Base-by-base conservation (phyloP, 2,329 filamentous ascomycete species). In the Nothophaeocryptopus gaeumannii region DNA sequence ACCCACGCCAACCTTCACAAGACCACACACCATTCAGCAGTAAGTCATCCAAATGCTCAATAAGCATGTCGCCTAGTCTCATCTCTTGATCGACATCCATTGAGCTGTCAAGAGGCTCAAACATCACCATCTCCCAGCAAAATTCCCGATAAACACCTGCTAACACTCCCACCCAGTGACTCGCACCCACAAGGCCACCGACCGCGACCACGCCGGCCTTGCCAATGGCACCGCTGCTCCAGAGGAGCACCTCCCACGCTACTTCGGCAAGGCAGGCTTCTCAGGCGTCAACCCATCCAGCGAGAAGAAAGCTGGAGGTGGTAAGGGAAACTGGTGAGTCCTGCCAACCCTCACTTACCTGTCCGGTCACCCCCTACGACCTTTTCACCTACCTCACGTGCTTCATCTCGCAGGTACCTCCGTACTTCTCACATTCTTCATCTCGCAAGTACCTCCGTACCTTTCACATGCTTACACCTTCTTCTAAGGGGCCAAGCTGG, bases 261-360 rank as follows among this genome's bases (percentile, higher is more conserved):
- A 88, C 82, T 97, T 97, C 71, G 89, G 83, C 72, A 96, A 96
- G 77, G 75, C 82, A 53, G 92, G 92, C 60, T 85, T 86, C 67
- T 77, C 83, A 63, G 90, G 90, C 67, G 78, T 79, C 61, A 88
- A 95, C 67, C 92, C 93, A 54, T 90, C 89, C 72, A 93, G 95
- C 79, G 85, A 87, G 68, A 99, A 99, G 84, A 99, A 99, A 78
- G 88, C 95, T 66, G 92, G 92, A 57, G 86, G 82, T 61, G 92
- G 92, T 61, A 91, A 88, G 73, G 89, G 87, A 68, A 96, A 96
- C 73, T 99, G 92, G 92, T 96, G 81, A 72, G 85, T 64, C 49
- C 30, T 34, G 35, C 33, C 14, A 26, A 10, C 41, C 45, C 38
- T 44, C 14, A 26, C 39, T 39, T 40, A 47, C 34, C 50, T 45